Conservation (phyloP, 1,139 yeast species). For the Yamadazyma epiphylla region DNA sequence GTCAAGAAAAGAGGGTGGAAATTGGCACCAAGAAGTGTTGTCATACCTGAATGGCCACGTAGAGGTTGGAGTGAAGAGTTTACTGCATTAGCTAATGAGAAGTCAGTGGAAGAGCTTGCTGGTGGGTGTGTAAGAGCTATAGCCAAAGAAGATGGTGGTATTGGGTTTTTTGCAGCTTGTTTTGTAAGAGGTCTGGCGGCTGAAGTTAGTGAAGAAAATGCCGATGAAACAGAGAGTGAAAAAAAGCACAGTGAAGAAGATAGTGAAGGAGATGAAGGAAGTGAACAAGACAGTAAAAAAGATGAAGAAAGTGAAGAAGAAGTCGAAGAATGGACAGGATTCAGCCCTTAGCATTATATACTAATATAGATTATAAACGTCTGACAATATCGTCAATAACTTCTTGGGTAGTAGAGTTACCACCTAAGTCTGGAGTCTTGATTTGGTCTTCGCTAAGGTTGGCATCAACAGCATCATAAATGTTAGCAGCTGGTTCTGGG, state of each 20-base stretch:
- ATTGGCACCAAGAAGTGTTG: slow-evolving; percentile 58
- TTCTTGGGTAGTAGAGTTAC: slow-evolving; percentile 78
- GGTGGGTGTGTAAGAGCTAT: slow-evolving; percentile 83
- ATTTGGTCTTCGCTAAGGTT: slow-evolving; percentile 76
- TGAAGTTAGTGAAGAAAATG: slow-evolving; percentile 13
- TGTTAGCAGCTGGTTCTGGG: slow-evolving; percentile 84
- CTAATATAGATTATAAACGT: slow-evolving; percentile 12
- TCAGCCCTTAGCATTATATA: slow-evolving; percentile 5
- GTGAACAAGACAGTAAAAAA: slow-evolving; percentile 11
- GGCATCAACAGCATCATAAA: slow-evolving; percentile 92
- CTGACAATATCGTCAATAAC: slow-evolving; percentile 78
- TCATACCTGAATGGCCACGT: slow-evolving; percentile 79
- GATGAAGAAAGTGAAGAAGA: slow-evolving; percentile 4
- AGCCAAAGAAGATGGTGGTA: slow-evolving; percentile 91
- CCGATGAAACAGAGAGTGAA: slow-evolving; percentile 5
- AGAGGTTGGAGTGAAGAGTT: slow-evolving; percentile 77
- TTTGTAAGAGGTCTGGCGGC: slow-evolving; percentile 38
- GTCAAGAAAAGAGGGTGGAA: slow-evolving; percentile 70
- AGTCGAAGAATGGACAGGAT: slow-evolving; percentile 17
- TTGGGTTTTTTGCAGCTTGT: slow-evolving; percentile 93
- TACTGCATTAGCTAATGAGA: slow-evolving; percentile 39
- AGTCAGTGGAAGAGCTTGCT: slow-evolving; percentile 53
- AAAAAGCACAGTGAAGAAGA: slow-evolving; percentile 16
- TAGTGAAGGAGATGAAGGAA: slow-evolving; percentile 6
- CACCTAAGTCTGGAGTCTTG: slow-evolving; percentile 95